phyloP scores from a whole-genome alignment of 768 basidiomycete genomes.

The Kwoniella bestiolae region DNA sequence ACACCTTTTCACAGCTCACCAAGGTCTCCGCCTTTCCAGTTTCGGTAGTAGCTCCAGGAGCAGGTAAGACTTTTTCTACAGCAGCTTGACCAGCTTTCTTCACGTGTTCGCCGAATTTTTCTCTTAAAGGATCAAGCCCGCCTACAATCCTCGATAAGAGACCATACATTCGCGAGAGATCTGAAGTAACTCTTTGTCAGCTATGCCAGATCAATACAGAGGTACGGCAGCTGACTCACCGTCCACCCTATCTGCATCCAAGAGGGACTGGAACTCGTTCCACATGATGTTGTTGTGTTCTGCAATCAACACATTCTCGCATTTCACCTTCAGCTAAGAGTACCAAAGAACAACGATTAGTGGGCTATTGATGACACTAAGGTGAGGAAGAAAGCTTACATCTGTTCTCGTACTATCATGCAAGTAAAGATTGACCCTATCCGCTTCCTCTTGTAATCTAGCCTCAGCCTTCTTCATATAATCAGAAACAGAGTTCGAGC shows the following conservation, averaged over 20 bases:
- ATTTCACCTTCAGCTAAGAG: slow-evolving; percentile 61
- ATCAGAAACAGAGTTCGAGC: slow-evolving; percentile 85
- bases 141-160: slow-evolving; percentile 87
- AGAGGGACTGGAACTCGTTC: slow-evolving; percentile 80
- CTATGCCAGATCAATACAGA: not conserved
- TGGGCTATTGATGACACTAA: not conserved
- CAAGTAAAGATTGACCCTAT: slow-evolving; percentile 90
- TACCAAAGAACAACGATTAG: not conserved
- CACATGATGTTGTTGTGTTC: slow-evolving; percentile 83
- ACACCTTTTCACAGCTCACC: slow-evolving; percentile 55
- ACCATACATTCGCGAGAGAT: slow-evolving; percentile 91
- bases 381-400: slow-evolving; percentile 44
- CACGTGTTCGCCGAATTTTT: slow-evolving; percentile 93
- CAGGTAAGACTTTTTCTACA: slow-evolving; percentile 69
- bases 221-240: slow-evolving; percentile 41
- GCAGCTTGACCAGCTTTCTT: slow-evolving; percentile 84
- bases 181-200: slow-evolving; percentile 54
- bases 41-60: slow-evolving; percentile 52
- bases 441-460: slow-evolving; percentile 89
- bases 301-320: slow-evolving; percentile 89
- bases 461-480: slow-evolving; percentile 95
- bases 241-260: slow-evolving; percentile 89
- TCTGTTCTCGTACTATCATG: slow-evolving; percentile 84
- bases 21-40: slow-evolving; percentile 65
- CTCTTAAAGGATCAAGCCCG: slow-evolving; percentile 85